Conservation (phyloP, 2,329 filamentous ascomycete genomes). For the Trichoderma simmonsii region DNA sequence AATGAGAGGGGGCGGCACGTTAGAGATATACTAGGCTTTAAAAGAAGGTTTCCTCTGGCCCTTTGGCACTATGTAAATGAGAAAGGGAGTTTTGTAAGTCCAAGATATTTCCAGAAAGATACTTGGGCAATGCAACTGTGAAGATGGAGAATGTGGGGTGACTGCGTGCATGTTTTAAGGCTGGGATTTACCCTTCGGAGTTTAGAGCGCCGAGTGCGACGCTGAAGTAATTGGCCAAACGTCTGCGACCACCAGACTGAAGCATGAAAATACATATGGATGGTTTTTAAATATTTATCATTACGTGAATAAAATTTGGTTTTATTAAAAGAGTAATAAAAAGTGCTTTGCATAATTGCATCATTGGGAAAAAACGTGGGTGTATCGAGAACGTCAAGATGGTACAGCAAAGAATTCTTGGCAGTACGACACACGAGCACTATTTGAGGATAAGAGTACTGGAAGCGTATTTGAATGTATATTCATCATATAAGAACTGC, state of each 20-base stretch:
- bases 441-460: neutral
- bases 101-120: neutral
- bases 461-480: neutral
- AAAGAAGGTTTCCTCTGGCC: neutral
- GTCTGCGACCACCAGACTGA: neutral
- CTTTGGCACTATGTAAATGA: neutral
- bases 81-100: neutral
- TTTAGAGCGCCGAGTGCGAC: neutral
- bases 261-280: neutral
- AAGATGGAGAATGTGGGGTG: neutral
- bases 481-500: neutral
- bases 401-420: neutral
- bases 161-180: neutral
- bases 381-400: neutral
- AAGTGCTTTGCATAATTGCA: neutral
- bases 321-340: neutral
- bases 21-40: neutral
- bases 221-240: neutral
- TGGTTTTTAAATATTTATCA: neutral
- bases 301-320: neutral
- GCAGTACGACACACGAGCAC: neutral
- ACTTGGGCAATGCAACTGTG: neutral
- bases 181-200: neutral
- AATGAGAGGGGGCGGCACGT: neutral
- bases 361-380: neutral